These are phyloP conservation scores for Penicillium italicum DNA, from an alignment of 2,329 filamentous ascomycete species.

Conservation along the genomic window DNA sequence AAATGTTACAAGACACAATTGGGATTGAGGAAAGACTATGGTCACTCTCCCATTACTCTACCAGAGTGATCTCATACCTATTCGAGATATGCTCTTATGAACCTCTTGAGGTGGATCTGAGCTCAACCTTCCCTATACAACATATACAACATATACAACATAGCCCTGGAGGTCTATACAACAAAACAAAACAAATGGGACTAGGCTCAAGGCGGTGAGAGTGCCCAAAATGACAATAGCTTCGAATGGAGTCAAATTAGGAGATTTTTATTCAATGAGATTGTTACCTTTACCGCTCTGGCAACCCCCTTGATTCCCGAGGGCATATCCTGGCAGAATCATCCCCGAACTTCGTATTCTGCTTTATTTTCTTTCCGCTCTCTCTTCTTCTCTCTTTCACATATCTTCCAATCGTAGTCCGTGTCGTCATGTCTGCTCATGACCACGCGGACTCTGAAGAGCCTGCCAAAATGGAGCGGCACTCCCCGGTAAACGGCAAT, in stretches of 20 bases:
- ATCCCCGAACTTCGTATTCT: constrained; percentile 4
- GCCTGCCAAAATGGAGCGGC: constrained; percentile 26
- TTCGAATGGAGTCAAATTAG: constrained; percentile 9
- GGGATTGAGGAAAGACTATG: not conserved
- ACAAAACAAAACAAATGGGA: not conserved
- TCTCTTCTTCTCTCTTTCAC: not conserved
- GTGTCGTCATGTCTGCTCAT: constrained; percentile 44
- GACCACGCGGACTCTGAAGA: constrained; percentile 40
- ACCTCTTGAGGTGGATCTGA: not conserved
- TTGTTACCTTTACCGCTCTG: constrained; percentile 9
- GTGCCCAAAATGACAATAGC: constrained; percentile 9
- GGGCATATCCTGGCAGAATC: constrained; percentile 6
- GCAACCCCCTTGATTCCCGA: constrained; percentile 5
- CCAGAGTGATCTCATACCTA: not conserved
- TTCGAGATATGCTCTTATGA: not conserved
- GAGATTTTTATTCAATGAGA: constrained; percentile 8
- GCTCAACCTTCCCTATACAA: not conserved
- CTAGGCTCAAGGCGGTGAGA: constrained; percentile 9
- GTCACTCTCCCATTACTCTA: not conserved
- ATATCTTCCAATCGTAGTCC: constrained; percentile 20
- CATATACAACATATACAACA: too few species aligned
- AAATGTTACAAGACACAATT: not conserved
- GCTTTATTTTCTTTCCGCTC: not conserved
- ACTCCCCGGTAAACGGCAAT: constrained; percentile 23
- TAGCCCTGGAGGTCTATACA: too few species aligned